These are phyloP conservation scores for Syncephalastrum contaminatum DNA, from an alignment of 371 early-diverging fungal species.

Conservation along the genomic window DNA sequence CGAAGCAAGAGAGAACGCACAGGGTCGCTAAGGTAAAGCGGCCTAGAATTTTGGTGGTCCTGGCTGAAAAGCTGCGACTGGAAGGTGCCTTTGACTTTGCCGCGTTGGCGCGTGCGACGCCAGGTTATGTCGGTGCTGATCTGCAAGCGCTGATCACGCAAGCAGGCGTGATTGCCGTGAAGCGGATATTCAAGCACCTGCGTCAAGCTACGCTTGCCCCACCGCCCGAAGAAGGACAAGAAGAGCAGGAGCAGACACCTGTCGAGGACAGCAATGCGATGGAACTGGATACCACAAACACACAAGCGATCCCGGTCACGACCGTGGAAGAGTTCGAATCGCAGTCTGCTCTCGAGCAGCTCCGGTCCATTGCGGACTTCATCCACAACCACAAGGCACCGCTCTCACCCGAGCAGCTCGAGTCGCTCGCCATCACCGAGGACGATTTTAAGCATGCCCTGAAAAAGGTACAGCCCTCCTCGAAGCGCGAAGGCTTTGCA, in stretches of 20 bases:
- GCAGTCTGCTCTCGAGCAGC: constrained; percentile 53
- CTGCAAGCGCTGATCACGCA: constrained; percentile 94
- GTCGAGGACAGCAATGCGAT: constrained; percentile 20
- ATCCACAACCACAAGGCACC: constrained; percentile 71
- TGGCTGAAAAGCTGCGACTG: constrained; percentile 85
- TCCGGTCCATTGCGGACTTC: constrained; percentile 73
- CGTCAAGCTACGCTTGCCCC: constrained; percentile 36
- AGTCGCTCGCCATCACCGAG: constrained; percentile 79
- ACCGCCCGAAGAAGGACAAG: constrained; percentile 12
- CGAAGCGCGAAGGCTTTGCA: constrained; percentile 98
- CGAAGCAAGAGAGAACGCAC: neutral
- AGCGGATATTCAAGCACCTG: constrained; percentile 86
- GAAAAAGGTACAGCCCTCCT: constrained; percentile 93
- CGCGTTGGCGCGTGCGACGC: constrained; percentile 90
- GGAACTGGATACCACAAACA: constrained; percentile 42
- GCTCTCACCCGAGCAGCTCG: constrained; percentile 81
- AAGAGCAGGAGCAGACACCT: constrained; percentile 32
- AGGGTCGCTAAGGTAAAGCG: neutral
- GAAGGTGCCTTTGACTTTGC: constrained; percentile 88
- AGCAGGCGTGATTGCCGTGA: constrained; percentile 96
- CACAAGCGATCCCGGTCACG: constrained; percentile 34
- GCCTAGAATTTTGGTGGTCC: constrained; percentile 83
- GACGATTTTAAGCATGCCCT: constrained; percentile 92
- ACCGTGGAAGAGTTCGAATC: constrained; percentile 56
- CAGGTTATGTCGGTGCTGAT: constrained; percentile 99